Base-by-base conservation (phyloP, 352 stramenopile genomes). In the Globisporangium iwayamae region DNA sequence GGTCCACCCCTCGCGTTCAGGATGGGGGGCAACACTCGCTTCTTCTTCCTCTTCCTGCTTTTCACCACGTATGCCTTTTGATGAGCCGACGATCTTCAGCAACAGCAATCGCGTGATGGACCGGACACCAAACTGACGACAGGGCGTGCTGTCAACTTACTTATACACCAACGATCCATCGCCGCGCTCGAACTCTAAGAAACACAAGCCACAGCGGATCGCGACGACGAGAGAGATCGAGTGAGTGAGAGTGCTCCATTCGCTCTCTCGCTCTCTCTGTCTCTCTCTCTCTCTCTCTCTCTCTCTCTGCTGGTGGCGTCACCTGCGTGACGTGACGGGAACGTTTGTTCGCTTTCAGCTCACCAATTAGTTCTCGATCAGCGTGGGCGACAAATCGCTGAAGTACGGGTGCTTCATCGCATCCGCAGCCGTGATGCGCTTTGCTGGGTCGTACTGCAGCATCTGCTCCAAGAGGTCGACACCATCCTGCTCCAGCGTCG, bases 331-430 rank as follows among this genome's bases (percentile, higher is more conserved):
- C 51, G 38, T 54, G 5, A 45, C 16, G n/a, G 10, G 38, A 39
- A 43, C 18, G 14, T 10, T 36, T 34, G 32, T 22, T 25, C 36
- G 2, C 43, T 41, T 56, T 28, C 32, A 34, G 9, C 30, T 25
- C 45, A 28, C 70, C 65, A 47, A 84, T 58, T 87, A 68, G 51
- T 83, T 76, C 28, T 94, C 85, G 58, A 70, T 89, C 34, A 92
- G 73, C 34, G 78, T 70, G 4, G 81, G 83, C n/a, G 85, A 88
- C 51, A 97, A 70, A 69, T 98, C 94, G 69, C 90, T 87, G 78
- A 99, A 99, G 83, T 98, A 99, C 56, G 92, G 81, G 88, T 99
- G 97, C 52, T 96, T 87, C 79, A 99, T 89, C 34, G 97, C 96
- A 54, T 98, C 93, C 41, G 94, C 83, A 3, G 96, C 96, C 20